A percentile compares a stretch with the other conserved stretches of the same genome.
Conservation (phyloP, 208 protist genomes). For the Phytomonas francai region DNA sequence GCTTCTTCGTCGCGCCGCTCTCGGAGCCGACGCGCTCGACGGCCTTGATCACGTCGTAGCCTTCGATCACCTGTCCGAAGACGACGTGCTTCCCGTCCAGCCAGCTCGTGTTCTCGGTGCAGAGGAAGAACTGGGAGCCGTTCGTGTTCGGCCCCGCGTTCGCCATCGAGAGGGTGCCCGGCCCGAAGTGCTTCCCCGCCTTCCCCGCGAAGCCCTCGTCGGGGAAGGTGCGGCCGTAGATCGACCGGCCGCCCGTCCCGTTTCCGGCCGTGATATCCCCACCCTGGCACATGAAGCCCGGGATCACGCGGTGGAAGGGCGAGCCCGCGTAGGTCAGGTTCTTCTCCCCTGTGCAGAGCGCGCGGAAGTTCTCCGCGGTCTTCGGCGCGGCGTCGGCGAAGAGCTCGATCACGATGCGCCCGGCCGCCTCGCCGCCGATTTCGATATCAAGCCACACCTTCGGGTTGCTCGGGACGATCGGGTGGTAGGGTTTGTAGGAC, state of each 20-base stretch:
- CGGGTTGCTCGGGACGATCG: constrained; percentile 72
- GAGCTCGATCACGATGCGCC: constrained; percentile 44
- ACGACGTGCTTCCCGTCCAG: constrained; percentile 95
- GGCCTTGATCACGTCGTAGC: constrained; percentile 78
- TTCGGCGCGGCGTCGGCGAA: constrained; percentile 44
- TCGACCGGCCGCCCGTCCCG: constrained; percentile 55
- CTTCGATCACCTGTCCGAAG: constrained; percentile 91
- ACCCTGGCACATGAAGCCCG: constrained; percentile 55
- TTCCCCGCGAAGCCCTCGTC: constrained; percentile 49
- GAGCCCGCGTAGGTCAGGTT: constrained; percentile 32
- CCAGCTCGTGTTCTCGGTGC: constrained; percentile 66
- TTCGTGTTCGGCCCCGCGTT: constrained; percentile 92
- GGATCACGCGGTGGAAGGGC: constrained; percentile 52
- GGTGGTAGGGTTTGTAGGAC: constrained; percentile 77
- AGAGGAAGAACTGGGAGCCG: constrained; percentile 91
- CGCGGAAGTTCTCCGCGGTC: constrained; percentile 63
- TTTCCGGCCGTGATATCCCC: constrained; percentile 50
- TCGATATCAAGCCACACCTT: constrained; percentile 42
- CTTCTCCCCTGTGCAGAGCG: constrained; percentile 56
- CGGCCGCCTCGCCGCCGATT: constrained; percentile 27
- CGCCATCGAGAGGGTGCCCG: constrained; percentile 84
- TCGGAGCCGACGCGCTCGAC: constrained; percentile 73
- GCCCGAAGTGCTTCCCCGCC: constrained; percentile 57
- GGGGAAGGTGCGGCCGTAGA: constrained; percentile 48
- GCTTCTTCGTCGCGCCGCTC: constrained; percentile 38